Base-by-base conservation (phyloP, 108 stramenopile species). In the Nannochloropsis salina region DNA sequence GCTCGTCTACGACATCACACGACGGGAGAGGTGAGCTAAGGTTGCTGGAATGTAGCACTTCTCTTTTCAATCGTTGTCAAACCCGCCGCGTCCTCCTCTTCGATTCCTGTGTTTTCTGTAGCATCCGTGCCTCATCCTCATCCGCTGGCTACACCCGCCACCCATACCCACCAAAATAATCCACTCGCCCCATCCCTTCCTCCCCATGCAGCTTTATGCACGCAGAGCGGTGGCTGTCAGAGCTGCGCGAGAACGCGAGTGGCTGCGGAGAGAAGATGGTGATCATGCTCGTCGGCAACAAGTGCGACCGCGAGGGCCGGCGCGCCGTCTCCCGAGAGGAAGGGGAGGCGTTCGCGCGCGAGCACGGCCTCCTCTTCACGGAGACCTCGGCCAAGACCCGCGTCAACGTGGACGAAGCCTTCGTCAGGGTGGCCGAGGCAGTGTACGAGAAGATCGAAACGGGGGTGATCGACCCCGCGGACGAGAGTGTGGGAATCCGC, bases 1-100 rank as follows among this genome's bases (percentile, higher is more conserved):
- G 45, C 85, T 91, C 44, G 90, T 90, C 40, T 91, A 90, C 84
- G 91, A 91, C 84, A 87, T 91, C 89, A 87, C 90, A 6, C 20
- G 81, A 9, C 40, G 89, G 44, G 81, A 80, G 18, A 86, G 89
- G 10, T 90, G 89, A 15, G 89, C 88, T 12, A 44, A 85, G 43
- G 85, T 89, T 9, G 84, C 87, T 31, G 31, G 31, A 31, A 31
- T 31, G 31, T 31, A 21, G 1, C 22, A 1, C 1, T 43, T 43
- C 61, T 84, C n/a, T 31, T 31, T 31, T 31, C 31, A 31, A 31
- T 31, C 31, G 31, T 31, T 31, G 31, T 31, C 31, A 31, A 31
- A 31, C 31, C 31, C 31, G 31, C 31, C 31, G 31, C 31, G 31
- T 31, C 31, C 31, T 31, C 31, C 31, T 31, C 31, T 31, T 31